These are phyloP conservation scores for Phlyctochytrium arcticum DNA, from an alignment of 192 early-diverging fungal species.

Conservation along the genomic window DNA sequence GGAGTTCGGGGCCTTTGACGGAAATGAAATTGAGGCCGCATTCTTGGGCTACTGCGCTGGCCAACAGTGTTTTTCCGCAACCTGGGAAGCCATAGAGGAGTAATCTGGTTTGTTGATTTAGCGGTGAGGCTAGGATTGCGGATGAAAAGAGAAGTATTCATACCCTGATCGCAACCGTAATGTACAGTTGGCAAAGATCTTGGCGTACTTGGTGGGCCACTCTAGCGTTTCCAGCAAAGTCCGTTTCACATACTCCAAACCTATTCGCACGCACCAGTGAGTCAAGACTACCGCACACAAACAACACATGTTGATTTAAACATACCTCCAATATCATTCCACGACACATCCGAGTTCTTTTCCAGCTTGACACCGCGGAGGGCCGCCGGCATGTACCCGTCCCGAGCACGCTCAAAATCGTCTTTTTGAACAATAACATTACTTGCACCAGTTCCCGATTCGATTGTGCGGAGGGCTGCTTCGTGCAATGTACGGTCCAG, in stretches of 20 bases:
- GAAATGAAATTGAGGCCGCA: conserved; percentile 96
- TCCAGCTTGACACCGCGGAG: conserved; percentile 77
- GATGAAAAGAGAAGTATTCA: too few species aligned
- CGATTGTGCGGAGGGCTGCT: conserved; percentile 64
- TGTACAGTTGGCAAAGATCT: conserved; percentile 83
- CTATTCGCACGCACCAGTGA: conserved; percentile 22
- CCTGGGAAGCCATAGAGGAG: conserved; percentile 95
- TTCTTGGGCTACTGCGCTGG: conserved; percentile 92
- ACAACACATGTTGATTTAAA: background rate
- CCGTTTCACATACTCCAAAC: conserved; percentile 73
- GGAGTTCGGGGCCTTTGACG: conserved; percentile 94
- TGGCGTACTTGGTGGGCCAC: conserved; percentile 90
- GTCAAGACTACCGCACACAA: background rate
- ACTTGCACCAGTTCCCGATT: conserved; percentile 7
- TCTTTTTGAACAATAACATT: conserved; percentile 40
- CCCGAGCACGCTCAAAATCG: conserved; percentile 72
- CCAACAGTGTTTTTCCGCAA: conserved; percentile 97
- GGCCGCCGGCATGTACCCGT: conserved; percentile 75
- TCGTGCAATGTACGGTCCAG: conserved; percentile 79
- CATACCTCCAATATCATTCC: conserved; percentile 83
- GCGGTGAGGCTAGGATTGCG: background rate
- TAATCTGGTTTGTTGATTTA: conserved; percentile 46
- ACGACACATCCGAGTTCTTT: conserved; percentile 67
- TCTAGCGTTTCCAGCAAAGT: conserved; percentile 88
- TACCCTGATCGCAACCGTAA: conserved; percentile 87